Conservation (phyloP, 768 basidiomycete species). For the Kwoniella pini region DNA sequence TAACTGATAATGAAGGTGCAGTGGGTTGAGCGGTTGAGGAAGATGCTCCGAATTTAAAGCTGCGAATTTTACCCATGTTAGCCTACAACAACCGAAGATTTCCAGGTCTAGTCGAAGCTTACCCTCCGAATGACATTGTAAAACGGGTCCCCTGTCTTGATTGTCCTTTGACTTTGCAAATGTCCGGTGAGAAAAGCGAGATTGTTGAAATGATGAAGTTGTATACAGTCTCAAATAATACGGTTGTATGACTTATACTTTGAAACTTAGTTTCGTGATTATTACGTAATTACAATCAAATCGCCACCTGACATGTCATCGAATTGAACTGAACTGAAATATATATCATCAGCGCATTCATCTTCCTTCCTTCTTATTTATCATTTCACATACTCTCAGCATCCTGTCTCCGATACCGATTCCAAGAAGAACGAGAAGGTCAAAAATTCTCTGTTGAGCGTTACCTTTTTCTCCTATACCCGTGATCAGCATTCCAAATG, state of each 20-base stretch:
- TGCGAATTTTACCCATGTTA: constrained; percentile 3
- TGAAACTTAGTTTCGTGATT: neutral
- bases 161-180: no score
- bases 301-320: neutral
- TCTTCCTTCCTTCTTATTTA: neutral
- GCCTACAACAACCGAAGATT: no score
- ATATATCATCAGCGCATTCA: neutral
- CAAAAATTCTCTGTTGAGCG: no score
- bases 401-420: no score
- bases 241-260: neutral
- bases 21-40: constrained; percentile 17
- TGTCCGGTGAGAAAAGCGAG: no score
- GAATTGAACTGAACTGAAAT: neutral
- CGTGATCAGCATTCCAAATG: constrained; percentile 13
- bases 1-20: constrained; percentile 31
- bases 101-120: no score
- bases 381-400: neutral
- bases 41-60: constrained; percentile 36
- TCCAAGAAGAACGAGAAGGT: no score
- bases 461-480: no score
- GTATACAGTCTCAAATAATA: no score
- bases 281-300: neutral
- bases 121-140: constrained; percentile 30
- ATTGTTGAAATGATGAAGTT: no score
- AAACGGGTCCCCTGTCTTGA: neutral